These are phyloP conservation scores for Hanseniaspora thailandica DNA, from an alignment of 805 yeast species.

Conservation along the genomic window DNA sequence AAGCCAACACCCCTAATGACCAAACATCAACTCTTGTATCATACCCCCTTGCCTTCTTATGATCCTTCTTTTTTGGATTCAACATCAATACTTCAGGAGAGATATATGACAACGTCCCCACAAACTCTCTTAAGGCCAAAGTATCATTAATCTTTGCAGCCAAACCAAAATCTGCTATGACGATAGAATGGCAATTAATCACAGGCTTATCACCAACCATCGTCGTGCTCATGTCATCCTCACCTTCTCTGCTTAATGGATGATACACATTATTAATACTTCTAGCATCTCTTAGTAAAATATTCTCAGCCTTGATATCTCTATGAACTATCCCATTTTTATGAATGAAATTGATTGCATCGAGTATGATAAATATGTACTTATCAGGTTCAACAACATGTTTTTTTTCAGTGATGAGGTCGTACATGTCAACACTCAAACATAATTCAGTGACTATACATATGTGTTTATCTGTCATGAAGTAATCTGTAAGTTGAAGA, in stretches of 20 bases:
- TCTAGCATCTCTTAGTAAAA: conserved; percentile 35
- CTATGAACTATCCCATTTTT: conserved; percentile 52
- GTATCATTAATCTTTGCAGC: conserved; percentile 35
- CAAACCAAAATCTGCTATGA: conserved; percentile 43
- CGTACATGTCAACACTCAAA: conserved; percentile 56
- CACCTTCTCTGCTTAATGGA: conserved; percentile 14
- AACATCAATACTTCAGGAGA: conserved; percentile 56
- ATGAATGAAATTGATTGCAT: conserved; percentile 51
- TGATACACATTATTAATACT: conserved; percentile 8
- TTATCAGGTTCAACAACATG: conserved; percentile 35
- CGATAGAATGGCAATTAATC: conserved; percentile 26
- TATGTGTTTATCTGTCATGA: conserved; percentile 50
- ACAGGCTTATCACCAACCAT: conserved; percentile 44
- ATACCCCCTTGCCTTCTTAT: conserved; percentile 33
- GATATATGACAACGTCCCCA: conserved; percentile 63
- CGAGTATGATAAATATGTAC: conserved; percentile 40
- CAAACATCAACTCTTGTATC: conserved; percentile 55
- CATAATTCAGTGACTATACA: conserved; percentile 57
- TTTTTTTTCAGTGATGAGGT: conserved; percentile 36
- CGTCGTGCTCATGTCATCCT: conserved; percentile 25
- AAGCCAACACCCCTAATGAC: conserved; percentile 65
- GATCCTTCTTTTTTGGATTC: conserved; percentile 16
- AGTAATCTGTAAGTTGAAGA: conserved; percentile 52
- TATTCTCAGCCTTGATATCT: conserved; percentile 62
- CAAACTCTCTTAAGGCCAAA: conserved; percentile 37